phyloP scores from a whole-genome alignment of 208 protist species.

The Crithidia bombi region DNA sequence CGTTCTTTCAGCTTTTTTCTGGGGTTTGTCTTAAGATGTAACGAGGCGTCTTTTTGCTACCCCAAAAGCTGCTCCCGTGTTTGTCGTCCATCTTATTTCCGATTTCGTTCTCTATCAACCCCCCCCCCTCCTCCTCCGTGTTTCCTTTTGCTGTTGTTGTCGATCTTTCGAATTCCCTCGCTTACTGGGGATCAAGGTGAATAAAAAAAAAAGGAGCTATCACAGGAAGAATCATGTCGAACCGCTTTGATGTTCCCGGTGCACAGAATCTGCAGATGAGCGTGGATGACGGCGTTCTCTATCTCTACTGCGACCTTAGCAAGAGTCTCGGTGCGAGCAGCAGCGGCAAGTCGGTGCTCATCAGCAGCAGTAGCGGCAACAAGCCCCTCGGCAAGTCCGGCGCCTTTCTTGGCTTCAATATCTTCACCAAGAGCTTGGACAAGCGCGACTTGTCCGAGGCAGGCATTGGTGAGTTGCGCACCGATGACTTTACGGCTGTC shows the following conservation, averaged over 20 bases:
- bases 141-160: not conserved
- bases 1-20: too few relatives aligned
- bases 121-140: too few relatives aligned
- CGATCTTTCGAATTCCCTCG: not conserved
- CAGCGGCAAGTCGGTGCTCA: constrained; percentile 70
- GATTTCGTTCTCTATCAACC: too few relatives aligned
- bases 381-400: constrained; percentile 76
- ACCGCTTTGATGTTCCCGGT: constrained; percentile 29
- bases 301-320: constrained; percentile 67
- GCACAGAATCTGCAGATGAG: constrained; percentile 64
- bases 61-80: too few relatives aligned
- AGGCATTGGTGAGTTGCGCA: constrained; percentile 34
- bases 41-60: too few relatives aligned
- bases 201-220: constrained; percentile 1
- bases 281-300: constrained; percentile 42
- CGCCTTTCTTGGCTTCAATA: constrained; percentile 75
- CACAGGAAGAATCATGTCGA: constrained; percentile 3
- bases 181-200: too few relatives aligned
- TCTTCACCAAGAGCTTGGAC: constrained; percentile 67
- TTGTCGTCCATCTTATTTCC: too few relatives aligned
- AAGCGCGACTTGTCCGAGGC: constrained; percentile 37
- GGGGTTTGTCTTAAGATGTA: not conserved
- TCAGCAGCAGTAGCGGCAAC: constrained; percentile 79
- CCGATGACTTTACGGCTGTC: constrained; percentile 40
- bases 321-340: constrained; percentile 62